A percentile compares a stretch with the other conserved stretches of the same genome.
These are phyloP conservation scores for Beauveria rudraprayagi DNA, from an alignment of 2,329 filamentous ascomycete species.

Conservation along the genomic window DNA sequence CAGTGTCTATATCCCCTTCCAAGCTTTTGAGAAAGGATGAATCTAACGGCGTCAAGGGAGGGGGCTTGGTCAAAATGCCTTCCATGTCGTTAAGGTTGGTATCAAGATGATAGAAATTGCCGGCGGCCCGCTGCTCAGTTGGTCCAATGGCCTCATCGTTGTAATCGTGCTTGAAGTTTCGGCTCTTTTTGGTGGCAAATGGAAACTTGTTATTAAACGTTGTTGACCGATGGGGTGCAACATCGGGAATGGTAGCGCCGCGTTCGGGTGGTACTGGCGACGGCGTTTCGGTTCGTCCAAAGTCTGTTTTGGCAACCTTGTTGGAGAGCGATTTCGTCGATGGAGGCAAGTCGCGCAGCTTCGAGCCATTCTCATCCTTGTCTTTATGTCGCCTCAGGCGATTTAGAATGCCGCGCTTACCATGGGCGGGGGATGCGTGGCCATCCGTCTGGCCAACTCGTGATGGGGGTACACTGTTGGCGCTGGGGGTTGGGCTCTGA, in stretches of 20 bases:
- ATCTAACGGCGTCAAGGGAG: constrained; percentile 64
- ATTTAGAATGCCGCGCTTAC: constrained; percentile 43
- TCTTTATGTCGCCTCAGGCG: constrained; percentile 45
- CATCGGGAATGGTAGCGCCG: constrained; percentile 22
- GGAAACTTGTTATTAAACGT: constrained; percentile 57
- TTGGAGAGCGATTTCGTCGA: constrained; percentile 46
- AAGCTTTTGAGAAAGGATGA: constrained; percentile 39
- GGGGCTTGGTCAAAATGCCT: constrained; percentile 70
- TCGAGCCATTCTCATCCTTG: constrained; percentile 39
- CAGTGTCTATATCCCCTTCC: constrained; percentile 34
- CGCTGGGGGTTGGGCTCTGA: constrained; percentile 75
- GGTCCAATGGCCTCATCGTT: constrained; percentile 52
- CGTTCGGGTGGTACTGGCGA: constrained; percentile 27
- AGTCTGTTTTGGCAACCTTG: constrained; percentile 41
- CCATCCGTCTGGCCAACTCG: constrained; percentile 42
- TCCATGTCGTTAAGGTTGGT: constrained; percentile 87
- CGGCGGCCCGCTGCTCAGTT: constrained; percentile 50
- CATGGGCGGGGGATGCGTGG: constrained; percentile 51
- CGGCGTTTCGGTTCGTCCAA: constrained; percentile 29
- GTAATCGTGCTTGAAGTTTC: constrained; percentile 41
- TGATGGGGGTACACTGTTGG: constrained; percentile 50
- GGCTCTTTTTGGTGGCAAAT: constrained; percentile 51
- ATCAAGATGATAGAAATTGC: constrained; percentile 68
- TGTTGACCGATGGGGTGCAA: constrained; percentile 29
- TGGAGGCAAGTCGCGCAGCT: constrained; percentile 40